These are phyloP conservation scores for Glycyrrhiza uralensis DNA, from an alignment of 306 rosid genomes.

Conservation along the genomic window DNA sequence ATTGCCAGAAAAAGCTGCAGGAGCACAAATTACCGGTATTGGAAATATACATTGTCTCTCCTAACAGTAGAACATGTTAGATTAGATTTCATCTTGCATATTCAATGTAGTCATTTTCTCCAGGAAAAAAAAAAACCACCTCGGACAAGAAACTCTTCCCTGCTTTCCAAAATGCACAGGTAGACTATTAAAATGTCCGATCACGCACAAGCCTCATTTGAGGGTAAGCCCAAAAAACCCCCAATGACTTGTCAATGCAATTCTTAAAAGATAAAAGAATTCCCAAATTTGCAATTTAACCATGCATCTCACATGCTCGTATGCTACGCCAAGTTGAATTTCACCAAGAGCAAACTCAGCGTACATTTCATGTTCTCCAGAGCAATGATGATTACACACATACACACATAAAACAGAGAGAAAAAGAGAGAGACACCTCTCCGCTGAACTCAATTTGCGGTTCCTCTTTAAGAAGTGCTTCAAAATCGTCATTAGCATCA, in stretches of 20 bases:
- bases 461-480: conserved; percentile 77
- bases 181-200: not conserved
- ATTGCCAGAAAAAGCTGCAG: conserved; percentile 22
- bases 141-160: not conserved
- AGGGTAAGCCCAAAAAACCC: not conserved
- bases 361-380: not conserved
- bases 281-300: not conserved
- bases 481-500: conserved; percentile 72
- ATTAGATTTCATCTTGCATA: conserved; percentile 8
- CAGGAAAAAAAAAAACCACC: not conserved
- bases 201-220: not conserved
- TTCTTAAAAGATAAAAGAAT: conserved; percentile 1
- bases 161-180: not conserved
- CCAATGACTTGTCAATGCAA: not conserved
- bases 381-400: not conserved
- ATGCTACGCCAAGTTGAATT: not conserved
- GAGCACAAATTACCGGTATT: not conserved
- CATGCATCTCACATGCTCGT: not conserved
- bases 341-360: not conserved
- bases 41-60: not conserved
- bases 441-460: conserved; percentile 93
- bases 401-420: not conserved
- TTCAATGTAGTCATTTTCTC: not conserved
- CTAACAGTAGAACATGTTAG: not conserved
- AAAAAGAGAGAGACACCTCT: conserved; percentile 52